Evolutionary conservation across 108 stramenopile species (phyloP).

Genomic region (Fragilaria crotonensis): DNA sequence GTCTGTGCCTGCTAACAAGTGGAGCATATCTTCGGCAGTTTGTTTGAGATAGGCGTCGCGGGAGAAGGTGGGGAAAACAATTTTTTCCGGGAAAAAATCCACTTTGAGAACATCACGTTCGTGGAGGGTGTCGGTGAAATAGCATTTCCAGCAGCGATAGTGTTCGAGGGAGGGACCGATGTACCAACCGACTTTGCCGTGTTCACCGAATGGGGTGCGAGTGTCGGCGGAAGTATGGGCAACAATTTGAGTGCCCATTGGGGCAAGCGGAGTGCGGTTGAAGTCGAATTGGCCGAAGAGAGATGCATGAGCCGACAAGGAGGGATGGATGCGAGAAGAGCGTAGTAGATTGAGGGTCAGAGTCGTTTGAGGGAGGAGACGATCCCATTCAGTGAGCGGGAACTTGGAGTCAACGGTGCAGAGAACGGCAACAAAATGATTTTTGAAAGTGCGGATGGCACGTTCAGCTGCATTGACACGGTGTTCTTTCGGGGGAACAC

Average conservation of each 20-base stretch:
- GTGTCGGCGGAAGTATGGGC: no score
- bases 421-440: conserved; percentile 7
- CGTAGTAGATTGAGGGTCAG: no score
- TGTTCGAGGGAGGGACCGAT: conserved; percentile 33
- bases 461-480: conserved; percentile 3
- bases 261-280: no score
- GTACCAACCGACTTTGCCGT: conserved; percentile 34
- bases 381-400: conserved; percentile 12
- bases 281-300: no score
- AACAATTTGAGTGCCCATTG: no score
- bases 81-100: conserved; percentile 21
- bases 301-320: no score
- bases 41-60: no score
- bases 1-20: no score
- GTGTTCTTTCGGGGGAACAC: conserved; percentile 1
- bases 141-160: conserved; percentile 30
- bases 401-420: conserved; percentile 9
- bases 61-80: not conserved
- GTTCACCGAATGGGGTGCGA: conserved; percentile 13
- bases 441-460: conserved; percentile 14
- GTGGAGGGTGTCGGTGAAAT: conserved; percentile 11
- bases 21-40: no score
- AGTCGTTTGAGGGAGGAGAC: no score
- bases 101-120: conserved; percentile 22
- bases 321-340: no score